Evolutionary conservation across 352 stramenopile genomes (phyloP).

Genomic region (Phytophthora tentaculata): DNA sequence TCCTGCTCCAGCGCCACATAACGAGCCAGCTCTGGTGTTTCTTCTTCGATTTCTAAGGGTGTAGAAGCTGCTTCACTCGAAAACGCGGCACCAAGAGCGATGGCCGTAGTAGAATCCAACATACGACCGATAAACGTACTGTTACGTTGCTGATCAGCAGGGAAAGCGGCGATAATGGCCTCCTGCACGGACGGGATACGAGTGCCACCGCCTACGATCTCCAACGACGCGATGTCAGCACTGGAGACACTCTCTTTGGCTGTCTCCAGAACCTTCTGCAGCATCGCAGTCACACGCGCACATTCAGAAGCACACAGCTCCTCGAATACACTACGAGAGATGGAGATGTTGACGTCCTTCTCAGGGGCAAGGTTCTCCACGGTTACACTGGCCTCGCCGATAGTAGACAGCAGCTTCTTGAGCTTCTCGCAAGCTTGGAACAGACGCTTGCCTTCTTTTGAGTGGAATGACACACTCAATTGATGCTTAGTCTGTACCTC

Average conservation of each 20-base stretch:
- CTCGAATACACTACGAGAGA: conserved; percentile 78
- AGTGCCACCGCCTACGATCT: conserved; percentile 92
- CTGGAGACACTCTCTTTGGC: conserved; percentile 49
- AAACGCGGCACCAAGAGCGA: conserved; percentile 81
- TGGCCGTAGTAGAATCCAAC: conserved; percentile 87
- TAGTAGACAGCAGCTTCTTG: conserved; percentile 91
- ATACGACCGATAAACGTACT: conserved; percentile 75
- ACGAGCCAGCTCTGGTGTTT: conserved; percentile 36
- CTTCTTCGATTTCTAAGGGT: conserved; percentile 27
- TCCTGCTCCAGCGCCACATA: conserved; percentile 65
- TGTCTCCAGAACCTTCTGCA: conserved; percentile 54
- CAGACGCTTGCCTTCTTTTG: conserved; percentile 87
- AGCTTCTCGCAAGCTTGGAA: conserved; percentile 89
- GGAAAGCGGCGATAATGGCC: conserved; percentile 72
- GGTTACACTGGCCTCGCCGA: conserved; percentile 74
- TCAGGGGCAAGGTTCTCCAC: conserved; percentile 88
- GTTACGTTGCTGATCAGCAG: conserved; percentile 42
- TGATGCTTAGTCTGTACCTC: conserved; percentile 66
- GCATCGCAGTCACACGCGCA: conserved; percentile 57
- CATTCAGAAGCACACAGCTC: conserved; percentile 63
- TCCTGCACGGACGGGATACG: conserved; percentile 88
- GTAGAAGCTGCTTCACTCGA: conserved; percentile 35
- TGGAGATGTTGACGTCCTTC: conserved; percentile 79
- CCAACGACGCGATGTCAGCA: conserved; percentile 64
- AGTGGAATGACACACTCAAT: conserved; percentile 56